Conservation (phyloP, 148 eudicot species). For the Hydrangea macrophylla region DNA sequence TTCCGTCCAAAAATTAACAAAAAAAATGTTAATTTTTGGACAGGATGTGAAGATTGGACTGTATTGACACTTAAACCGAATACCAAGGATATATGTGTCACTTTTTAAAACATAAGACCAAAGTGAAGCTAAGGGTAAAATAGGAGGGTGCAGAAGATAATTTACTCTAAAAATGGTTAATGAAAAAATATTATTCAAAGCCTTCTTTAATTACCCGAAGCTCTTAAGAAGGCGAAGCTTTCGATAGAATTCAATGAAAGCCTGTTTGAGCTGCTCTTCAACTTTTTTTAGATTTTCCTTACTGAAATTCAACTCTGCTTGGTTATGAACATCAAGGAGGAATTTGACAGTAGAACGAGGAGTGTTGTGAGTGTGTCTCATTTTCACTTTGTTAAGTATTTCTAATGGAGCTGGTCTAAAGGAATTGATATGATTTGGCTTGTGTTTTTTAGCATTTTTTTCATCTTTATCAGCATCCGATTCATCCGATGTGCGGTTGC, state of each 20-base stretch:
- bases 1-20: too few species aligned
- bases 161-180: too few species aligned
- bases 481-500: slow-evolving; percentile 8
- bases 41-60: too few species aligned
- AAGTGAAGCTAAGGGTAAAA: too few species aligned
- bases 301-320: slow-evolving; percentile 20
- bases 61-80: too few species aligned
- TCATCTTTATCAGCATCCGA: neutral
- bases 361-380: slow-evolving; percentile 26
- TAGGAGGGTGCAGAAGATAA: too few species aligned
- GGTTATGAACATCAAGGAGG: slow-evolving; percentile 11
- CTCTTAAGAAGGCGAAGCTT: slow-evolving; percentile 38
- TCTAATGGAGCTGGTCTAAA: slow-evolving; percentile 23
- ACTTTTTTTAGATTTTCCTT: slow-evolving; percentile 27
- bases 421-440: neutral
- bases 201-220: slow-evolving; percentile 35
- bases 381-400: slow-evolving; percentile 29
- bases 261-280: slow-evolving; percentile 24
- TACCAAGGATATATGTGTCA: too few species aligned
- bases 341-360: slow-evolving; percentile 32
- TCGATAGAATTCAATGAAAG: slow-evolving; percentile 26
- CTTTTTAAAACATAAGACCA: too few species aligned
- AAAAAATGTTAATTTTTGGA: too few species aligned
- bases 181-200: neutral
- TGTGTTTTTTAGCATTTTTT: neutral